Base-by-base conservation (phyloP, 345 rosid genomes). In the Stellera chamaejasme region DNA sequence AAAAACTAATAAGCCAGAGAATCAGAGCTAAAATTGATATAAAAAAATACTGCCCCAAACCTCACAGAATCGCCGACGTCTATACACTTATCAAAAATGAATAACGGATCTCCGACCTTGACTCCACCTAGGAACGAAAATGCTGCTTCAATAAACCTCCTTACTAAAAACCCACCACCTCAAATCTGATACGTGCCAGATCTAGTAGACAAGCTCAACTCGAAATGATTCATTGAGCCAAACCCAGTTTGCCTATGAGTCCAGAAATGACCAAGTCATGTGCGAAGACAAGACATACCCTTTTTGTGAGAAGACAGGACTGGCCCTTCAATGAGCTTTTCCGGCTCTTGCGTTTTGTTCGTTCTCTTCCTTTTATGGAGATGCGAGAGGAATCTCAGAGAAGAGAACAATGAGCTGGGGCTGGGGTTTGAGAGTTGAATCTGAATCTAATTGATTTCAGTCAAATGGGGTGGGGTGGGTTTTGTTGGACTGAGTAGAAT, bases 141-240 rank as follows among this genome's bases (percentile, higher is more conserved):
- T 32, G 66, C 60, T 26, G 59, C 27, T 32, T 10, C 56, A n/a
- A 27, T 14, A n/a, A 56, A 65, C 52, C 69, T 25, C 66, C 44
- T 45, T 56, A 53, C 66, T 14, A 55, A 58, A 64, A 67, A 50
- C 50, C 58, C 56, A 16, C 25, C 14, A 10, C 39, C 15, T 43
- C 13, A 49, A 70, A 66, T n/a, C 66, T n/a, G 39, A 66, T 50
- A 16, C 28, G 50, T 10, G 62, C 72, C 75, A 78, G 90, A 83
- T 83, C 90, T 73, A 79, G 73, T 41, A 43, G 54, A 52, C 49
- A 62, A 55, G 26, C 43, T 59, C 61, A 50, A 52, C 62, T 52
- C 10, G 48, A 66, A 58, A 68, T 51, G 50, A 48, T 15, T 27
- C 71, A 63, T 27, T 3, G 59, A 67, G 47, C 56, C 52, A 45